phyloP scores from a whole-genome alignment of 2,329 filamentous ascomycete species.

The Phyllosticta citribraziliensis region DNA sequence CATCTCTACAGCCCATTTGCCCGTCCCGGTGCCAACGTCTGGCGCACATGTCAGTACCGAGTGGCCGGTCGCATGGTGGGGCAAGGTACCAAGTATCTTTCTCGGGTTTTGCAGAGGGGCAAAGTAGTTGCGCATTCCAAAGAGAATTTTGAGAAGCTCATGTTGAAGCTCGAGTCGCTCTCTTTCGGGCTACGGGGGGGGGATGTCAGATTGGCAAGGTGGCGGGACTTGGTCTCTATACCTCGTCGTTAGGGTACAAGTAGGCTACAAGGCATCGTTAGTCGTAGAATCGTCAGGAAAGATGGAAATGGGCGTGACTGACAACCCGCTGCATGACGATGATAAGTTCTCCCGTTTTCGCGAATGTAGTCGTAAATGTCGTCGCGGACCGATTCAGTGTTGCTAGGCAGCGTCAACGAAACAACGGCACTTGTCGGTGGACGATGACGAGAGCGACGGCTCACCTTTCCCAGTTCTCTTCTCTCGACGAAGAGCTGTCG shows the following conservation, averaged over 20 bases:
- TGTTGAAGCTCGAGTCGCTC: constrained; percentile 31
- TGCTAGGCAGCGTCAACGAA: constrained; percentile 4
- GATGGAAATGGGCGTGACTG: constrained; percentile 11
- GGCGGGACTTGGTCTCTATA: constrained; percentile 14
- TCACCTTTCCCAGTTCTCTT: not conserved
- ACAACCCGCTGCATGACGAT: constrained; percentile 31
- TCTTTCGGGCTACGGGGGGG: constrained; percentile 24
- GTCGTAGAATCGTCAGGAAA: not conserved
- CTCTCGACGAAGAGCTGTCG: not conserved
- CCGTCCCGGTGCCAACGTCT: constrained; percentile 34
- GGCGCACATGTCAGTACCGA: not conserved
- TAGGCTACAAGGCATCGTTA: constrained; percentile 20
- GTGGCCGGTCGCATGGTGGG: not conserved
- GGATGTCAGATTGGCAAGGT: not conserved
- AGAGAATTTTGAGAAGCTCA: constrained; percentile 27
- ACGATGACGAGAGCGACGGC: not conserved
- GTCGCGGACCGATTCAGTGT: constrained; percentile 26
- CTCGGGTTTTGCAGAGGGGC: constrained; percentile 29
- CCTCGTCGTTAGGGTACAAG: constrained; percentile 29
- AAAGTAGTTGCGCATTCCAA: constrained; percentile 25
- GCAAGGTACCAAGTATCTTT: constrained; percentile 19
- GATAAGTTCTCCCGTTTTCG: constrained; percentile 33
- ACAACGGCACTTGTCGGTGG: not conserved
- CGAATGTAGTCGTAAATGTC: constrained; percentile 30
- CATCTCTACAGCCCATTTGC: constrained; percentile 33